Conservation (phyloP, 441 rosid genomes). For the Theobroma grandiflorum region DNA sequence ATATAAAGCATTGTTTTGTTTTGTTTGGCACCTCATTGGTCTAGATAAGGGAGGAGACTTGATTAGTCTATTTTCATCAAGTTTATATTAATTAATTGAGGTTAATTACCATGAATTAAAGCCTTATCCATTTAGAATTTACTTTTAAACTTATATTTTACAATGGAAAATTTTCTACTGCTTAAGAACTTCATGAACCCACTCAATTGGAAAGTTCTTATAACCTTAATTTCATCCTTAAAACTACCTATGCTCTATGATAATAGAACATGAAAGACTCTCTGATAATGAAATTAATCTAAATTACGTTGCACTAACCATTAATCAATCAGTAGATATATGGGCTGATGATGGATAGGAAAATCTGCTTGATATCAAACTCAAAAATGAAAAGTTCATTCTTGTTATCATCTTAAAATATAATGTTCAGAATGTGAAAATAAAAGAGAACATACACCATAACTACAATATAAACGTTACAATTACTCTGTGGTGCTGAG, state of each 20-base stretch:
- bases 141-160: no score
- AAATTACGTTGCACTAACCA: no score
- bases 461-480: constrained; percentile 17
- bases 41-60: not conserved
- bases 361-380: not conserved
- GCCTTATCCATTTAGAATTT: no score
- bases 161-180: no score
- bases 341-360: not conserved
- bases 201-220: not conserved
- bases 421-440: no score
- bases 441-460: no score
- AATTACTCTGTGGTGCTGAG: constrained; percentile 27
- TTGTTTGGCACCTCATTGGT: not conserved
- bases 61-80: not conserved
- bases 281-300: not conserved
- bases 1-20: not conserved
- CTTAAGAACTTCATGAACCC: not conserved
- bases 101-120: no score
- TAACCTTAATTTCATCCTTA: not conserved
- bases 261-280: not conserved
- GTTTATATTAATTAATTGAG: no score
- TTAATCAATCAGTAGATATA: not conserved
- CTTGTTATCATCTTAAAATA: not conserved
- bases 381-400: not conserved
- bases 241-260: not conserved